Base-by-base conservation (phyloP, 2,329 filamentous ascomycete species). In the Alternaria longipes region DNA sequence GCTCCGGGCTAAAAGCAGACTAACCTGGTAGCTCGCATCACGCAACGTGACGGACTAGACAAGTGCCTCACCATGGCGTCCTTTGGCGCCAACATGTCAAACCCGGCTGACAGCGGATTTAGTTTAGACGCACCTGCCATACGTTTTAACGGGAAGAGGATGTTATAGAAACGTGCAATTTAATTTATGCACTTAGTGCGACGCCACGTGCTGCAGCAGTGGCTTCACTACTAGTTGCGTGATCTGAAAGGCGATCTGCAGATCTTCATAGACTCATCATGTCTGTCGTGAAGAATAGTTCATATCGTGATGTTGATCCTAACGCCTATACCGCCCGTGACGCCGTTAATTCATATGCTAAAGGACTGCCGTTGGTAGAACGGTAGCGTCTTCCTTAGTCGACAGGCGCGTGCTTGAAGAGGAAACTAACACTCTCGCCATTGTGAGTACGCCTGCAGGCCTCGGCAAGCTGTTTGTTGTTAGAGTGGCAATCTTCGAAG, bases 381-480 rank as follows among this genome's bases (percentile, higher is more conserved):
- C 56, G 7, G 24, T 56, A 40, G 14, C 38, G 52, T 53, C 60
- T 28, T 18, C 32, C 53, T 62, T 65, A 71, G 62, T 84, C 82
- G 46, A 81, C 79, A 56, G 88, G 88, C 44, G 87, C 88, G 74
- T 91, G 88, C 66, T 86, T 89, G 80, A 91, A 91, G 53, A 91
- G 80, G 74, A 90, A 91, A 46, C 87, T 90, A 47, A 91, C 89
- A 66, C 85, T 87, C 80, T 88, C 86, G 73, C 87, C 89, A 73
- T 91, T 91, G 78, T 90, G 90, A n/a, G 89, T 91, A 72, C 89
- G 83, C 62, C 89, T 84, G 68, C 90, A 91, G 16, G 89, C 89
- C 81, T 90, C 90, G 26, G 89, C 90, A 68, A 92, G 83, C 81
- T 83, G 64, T 59, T 44, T 16, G 34, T 32, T 30, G 60, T 75